These are phyloP conservation scores for Kuraishia floccosa DNA, from an alignment of 805 yeast species.

Conservation along the genomic window DNA sequence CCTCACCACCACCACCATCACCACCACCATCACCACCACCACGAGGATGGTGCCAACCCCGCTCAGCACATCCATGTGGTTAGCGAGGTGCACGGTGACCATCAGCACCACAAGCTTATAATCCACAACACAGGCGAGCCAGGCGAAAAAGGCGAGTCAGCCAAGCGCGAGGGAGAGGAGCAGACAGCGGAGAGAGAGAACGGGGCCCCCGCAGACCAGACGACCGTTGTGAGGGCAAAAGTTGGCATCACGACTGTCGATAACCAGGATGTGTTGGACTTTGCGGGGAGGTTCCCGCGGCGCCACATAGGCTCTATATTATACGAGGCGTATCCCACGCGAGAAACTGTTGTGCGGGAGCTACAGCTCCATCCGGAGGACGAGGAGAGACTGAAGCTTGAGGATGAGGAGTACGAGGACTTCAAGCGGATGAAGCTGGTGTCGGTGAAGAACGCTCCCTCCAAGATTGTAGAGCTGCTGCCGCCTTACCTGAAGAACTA, in stretches of 20 bases:
- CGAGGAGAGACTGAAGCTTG: slow-evolving; percentile 6
- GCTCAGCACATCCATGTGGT: slow-evolving; percentile 7
- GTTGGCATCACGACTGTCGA: slow-evolving; percentile 13
- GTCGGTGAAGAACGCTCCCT: slow-evolving; percentile 7
- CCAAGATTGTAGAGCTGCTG: slow-evolving; percentile 17
- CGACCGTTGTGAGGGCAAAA: not conserved
- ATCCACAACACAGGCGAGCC: slow-evolving; percentile 8
- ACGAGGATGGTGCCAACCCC: slow-evolving; percentile 12
- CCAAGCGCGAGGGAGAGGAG: not conserved
- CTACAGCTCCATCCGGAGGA: slow-evolving; percentile 11
- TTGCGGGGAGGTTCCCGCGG: slow-evolving; percentile 30
- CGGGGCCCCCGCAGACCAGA: not conserved
- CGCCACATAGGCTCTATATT: slow-evolving; percentile 41
- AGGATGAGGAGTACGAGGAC: slow-evolving; percentile 2
- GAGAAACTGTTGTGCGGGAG: slow-evolving; percentile 17
- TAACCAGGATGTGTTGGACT: slow-evolving; percentile 25
- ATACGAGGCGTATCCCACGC: slow-evolving; percentile 47
- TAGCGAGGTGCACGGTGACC: slow-evolving; percentile 17
- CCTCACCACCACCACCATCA: slow-evolving; percentile 6
- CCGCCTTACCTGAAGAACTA: slow-evolving; percentile 20
- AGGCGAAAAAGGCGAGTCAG: not conserved
- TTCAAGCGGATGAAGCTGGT: slow-evolving; percentile 1
- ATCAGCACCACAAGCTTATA: slow-evolving; percentile 14
- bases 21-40: slow-evolving; percentile 16
- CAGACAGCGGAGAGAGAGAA: not conserved